Conservation (phyloP, 2,329 filamentous ascomycete species). For the Ceratocystis cacaofunesta region DNA sequence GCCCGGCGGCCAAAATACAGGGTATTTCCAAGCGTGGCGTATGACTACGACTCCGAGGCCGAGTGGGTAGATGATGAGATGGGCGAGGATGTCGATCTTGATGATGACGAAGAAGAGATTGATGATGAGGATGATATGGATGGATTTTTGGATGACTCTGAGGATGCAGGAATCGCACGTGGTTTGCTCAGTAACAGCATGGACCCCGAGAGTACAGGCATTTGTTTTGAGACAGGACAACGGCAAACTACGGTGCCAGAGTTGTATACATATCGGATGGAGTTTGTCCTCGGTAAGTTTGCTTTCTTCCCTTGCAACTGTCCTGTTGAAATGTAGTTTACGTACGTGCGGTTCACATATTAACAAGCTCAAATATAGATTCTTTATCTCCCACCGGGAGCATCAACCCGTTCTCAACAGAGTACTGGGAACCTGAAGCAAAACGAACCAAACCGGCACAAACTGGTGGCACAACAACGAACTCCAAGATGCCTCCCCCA, state of each 20-base stretch:
- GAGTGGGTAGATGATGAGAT: conserved; percentile 66
- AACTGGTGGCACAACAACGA: not conserved
- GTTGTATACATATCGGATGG: conserved; percentile 51
- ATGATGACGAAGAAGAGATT: conserved; percentile 52
- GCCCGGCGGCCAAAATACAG: conserved; percentile 40
- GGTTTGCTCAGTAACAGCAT: conserved; percentile 52
- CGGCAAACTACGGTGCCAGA: conserved; percentile 34
- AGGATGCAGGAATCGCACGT: conserved; percentile 45
- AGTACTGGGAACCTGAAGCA: conserved; percentile 54
- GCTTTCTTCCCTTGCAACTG: not conserved
- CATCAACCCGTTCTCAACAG: conserved; percentile 73
- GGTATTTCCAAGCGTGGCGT: conserved; percentile 48
- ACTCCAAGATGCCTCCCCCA: conserved; percentile 18
- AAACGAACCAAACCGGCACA: conserved; percentile 19
- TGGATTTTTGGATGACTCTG: conserved; percentile 77
- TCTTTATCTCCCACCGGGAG: conserved; percentile 33
- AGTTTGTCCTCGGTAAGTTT: conserved; percentile 53
- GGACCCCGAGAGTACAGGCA: conserved; percentile 60
- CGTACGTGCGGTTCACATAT: not conserved
- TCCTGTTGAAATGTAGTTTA: no score
- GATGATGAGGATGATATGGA: conserved; percentile 77
- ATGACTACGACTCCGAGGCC: conserved; percentile 74
- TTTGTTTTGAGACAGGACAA: conserved; percentile 62
- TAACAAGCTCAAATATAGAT: conserved; percentile 25
- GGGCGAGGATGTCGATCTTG: conserved; percentile 54